Base-by-base conservation (phyloP, 176 grass and related monocot species). In the Hyparrhenia diplandra region DNA sequence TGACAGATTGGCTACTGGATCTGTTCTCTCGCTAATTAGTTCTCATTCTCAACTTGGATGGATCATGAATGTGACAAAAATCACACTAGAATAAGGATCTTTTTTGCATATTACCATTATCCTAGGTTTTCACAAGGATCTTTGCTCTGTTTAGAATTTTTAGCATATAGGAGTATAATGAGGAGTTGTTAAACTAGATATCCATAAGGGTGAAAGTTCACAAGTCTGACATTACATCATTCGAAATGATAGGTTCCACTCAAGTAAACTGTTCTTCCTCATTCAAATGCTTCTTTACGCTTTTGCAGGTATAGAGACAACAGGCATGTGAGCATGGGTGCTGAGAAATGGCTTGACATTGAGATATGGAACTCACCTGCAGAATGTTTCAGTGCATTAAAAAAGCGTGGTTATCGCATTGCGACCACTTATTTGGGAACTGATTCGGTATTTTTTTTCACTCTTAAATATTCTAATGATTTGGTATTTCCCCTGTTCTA, bases 271-370 rank as follows among this genome's bases (percentile, higher is more conserved):
- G 13, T 59, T 7, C 10, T 84, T 69, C 70, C 65, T 31, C 23
- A 34, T 69, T 16, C 11, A 52, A 43, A 70, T 70, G 4, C 20
- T 5, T 39, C 72, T 85, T 80, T 57, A 75, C n/a, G n/a, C 43
- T 71, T 72, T 71, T 88, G 40, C 81, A 94, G 95, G 86, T 98
- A 98, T 89, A 87, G 88, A 77, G 95, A 98, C 69, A 98, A 98
- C 74, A 87, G 95, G 70, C 95, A 98, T 85, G 95, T 98, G 70
- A 98, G 95, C 75, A 98, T 94, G 95, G 95, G 95, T 91, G 92
- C 95, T 69, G 95, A 94, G 75, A 98, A 98, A 84, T 98, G 95
- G 95, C 81, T 98, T 39, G 92, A 98, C 80, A 98, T 98, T 79
- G 95, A 98, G 86, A 76, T 98, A 64, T 98, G 95, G 95, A 87